Conservation (phyloP, 257 asterid genomes). For the Ligustrum vulgare region DNA sequence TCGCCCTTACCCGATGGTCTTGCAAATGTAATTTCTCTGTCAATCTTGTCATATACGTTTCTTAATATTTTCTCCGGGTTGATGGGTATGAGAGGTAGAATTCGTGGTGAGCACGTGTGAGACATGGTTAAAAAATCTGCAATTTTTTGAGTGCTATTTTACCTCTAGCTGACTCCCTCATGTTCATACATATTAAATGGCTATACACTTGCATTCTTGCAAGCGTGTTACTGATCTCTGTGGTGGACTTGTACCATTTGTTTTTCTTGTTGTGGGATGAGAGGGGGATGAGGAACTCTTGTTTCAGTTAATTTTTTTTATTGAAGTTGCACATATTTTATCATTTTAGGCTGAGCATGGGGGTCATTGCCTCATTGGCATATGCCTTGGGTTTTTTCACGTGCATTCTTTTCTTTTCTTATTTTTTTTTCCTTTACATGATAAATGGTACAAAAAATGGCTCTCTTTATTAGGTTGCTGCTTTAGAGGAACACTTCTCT, state of each 20-base stretch:
- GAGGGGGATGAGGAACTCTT: background rate
- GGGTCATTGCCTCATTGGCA: background rate
- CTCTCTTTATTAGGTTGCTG: constrained; percentile 50
- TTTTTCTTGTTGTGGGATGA: background rate
- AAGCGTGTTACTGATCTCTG: background rate
- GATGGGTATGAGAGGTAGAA: background rate
- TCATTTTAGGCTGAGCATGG: background rate
- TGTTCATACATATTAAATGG: no score
- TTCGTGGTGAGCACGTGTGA: background rate
- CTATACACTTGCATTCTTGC: no score
- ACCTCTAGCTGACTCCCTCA: no score
- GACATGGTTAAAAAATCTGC: background rate
- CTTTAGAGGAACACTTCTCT: constrained; percentile 80
- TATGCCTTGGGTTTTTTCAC: background rate
- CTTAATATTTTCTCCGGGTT: background rate
- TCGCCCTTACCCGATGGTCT: constrained; percentile 82
- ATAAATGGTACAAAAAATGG: background rate
- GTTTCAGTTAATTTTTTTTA: background rate
- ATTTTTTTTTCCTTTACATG: constrained; percentile 3
- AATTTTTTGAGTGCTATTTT: background rate
- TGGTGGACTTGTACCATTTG: background rate
- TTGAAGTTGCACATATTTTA: constrained; percentile 5
- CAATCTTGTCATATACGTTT: background rate
- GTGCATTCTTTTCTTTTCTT: background rate
- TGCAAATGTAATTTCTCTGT: constrained; percentile 54